A percentile compares a stretch with the other conserved stretches of the same genome.
phyloP scores from a whole-genome alignment of 23 red algal species.

The Gracilariopsis chorda region DNA sequence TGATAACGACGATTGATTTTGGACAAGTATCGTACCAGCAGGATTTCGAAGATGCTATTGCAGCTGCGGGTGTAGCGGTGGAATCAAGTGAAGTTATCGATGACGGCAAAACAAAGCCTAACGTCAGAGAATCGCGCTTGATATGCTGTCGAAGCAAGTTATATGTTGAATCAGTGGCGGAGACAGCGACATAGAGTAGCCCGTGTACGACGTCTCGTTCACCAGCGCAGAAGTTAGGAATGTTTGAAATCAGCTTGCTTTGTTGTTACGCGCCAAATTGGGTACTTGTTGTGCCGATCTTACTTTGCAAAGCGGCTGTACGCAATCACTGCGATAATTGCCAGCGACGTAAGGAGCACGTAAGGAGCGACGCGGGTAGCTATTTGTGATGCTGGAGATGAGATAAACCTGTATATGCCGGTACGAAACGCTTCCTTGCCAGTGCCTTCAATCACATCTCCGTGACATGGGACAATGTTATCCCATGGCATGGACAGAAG shows the following conservation, averaged over 20 bases:
- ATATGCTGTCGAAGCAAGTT: slow-evolving; percentile 21
- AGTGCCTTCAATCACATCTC: slow-evolving; percentile 3
- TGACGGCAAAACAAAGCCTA: slow-evolving; percentile 3
- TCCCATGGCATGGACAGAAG: slow-evolving; percentile 23
- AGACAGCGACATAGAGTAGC: slow-evolving; percentile 1
- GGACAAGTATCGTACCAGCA: slow-evolving; percentile 52
- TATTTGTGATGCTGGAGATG: background rate
- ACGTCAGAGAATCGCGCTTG: slow-evolving; percentile 22
- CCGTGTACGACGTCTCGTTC: too few relatives aligned
- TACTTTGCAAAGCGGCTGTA: background rate
- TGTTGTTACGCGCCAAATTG: too few relatives aligned
- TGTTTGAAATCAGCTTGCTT: too few relatives aligned
- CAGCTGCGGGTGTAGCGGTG: background rate
- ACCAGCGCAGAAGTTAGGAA: too few relatives aligned
- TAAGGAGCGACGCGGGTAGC: background rate
- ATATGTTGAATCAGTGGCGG: background rate
- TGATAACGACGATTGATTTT: slow-evolving; percentile 49
- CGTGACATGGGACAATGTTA: background rate
- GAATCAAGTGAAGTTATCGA: slow-evolving; percentile 31
- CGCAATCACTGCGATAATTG: background rate
- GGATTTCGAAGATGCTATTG: slow-evolving; percentile 63
- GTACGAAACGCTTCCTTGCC: slow-evolving; percentile 20
- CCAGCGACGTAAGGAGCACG: background rate
- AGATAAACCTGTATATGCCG: background rate
- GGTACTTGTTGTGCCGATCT: too few relatives aligned